Base-by-base conservation (phyloP, 352 stramenopile genomes). In the Albugo laibachii region DNA sequence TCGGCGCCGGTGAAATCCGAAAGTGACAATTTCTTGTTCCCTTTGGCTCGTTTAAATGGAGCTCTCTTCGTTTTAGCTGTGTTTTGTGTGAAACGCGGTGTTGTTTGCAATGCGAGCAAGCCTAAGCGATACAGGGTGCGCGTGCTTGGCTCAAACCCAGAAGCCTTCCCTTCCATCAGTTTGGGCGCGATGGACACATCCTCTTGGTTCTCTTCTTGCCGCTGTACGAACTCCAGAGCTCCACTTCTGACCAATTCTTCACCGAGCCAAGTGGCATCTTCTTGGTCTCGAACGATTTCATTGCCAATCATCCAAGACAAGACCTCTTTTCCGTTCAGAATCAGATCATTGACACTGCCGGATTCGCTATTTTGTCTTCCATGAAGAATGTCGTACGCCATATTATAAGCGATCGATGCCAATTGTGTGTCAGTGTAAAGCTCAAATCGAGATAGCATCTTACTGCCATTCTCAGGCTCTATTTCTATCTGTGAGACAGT, bases 281-380 rank as follows among this genome's bases (percentile, higher is more conserved):
- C 59, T 36, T 74, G 62, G 41, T 89, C 62, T 13, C 65, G 65
- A 21, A 85, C 71, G 34, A 86, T 80, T 52, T 85, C 70, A 46
- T 82, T 84, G 45, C 70, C 61, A 19, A 62, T 78, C 76, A 89
- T 83, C 70, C 70, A 86, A 11, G 62, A 55, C 18, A 88, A 59
- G 6, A 76, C 55, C 35, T 85, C 54, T 38, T 62, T 62, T 11
- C 76, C 76, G 8, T 66, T 68, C 52, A 85, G 84, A 43, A 8
- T 8, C 3, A 24, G 20, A 43, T 19, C 16, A 10, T 24, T 3
- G 3, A 3, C 16, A 8, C 3, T 10, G 8, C 8, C 8, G 8
- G 8, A 43, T 24, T 24, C 38, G n/a, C 66, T 59, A 36, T 65
- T 66, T 5, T 63, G 48, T 0, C 52, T 54, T 16, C 56, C 55